Conservation (phyloP, 78 protist genomes). For the Dictyostelium firmibasis region DNA sequence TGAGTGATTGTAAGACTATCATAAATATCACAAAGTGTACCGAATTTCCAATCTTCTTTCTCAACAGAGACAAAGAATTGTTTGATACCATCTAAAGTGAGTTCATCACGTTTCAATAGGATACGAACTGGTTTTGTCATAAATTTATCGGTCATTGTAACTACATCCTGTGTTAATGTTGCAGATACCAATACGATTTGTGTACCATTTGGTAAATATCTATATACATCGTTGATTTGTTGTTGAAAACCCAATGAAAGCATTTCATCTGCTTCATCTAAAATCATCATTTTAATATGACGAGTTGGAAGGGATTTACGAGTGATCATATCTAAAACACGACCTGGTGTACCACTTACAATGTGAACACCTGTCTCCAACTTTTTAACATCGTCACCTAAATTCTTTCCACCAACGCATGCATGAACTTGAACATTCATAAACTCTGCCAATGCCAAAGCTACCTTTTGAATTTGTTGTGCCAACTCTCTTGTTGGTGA, state of each 20-base stretch:
- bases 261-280: conserved; percentile 99
- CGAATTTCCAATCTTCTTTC: conserved; percentile 99
- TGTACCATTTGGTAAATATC: conserved; percentile 93
- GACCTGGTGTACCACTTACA: conserved; percentile 99
- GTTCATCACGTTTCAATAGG: conserved; percentile 98
- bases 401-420: conserved; percentile 97
- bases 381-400: conserved; percentile 91
- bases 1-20: conserved; percentile 98
- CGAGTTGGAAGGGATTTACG: conserved; percentile 88
- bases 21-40: conserved; percentile 99
- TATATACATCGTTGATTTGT: conserved; percentile 98
- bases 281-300: conserved; percentile 93
- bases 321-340: conserved; percentile 97
- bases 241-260: conserved; percentile 95
- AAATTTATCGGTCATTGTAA: conserved; percentile 94
- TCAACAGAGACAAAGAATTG: conserved; percentile 98
- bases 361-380: conserved; percentile 93
- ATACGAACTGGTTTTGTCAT: conserved; percentile 97
- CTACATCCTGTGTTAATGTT: conserved; percentile 97
- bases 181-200: conserved; percentile 98
- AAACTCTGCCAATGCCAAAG: conserved; percentile 92
- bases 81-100: conserved; percentile 97
- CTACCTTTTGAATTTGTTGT: conserved; percentile 95
- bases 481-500: conserved; percentile 99
- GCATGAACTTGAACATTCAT: conserved; percentile 92